Evolutionary conservation across 331 rosid genomes (phyloP), one percentile per base, ranked within the genome.

Genomic region (Spiraea crenata): DNA sequence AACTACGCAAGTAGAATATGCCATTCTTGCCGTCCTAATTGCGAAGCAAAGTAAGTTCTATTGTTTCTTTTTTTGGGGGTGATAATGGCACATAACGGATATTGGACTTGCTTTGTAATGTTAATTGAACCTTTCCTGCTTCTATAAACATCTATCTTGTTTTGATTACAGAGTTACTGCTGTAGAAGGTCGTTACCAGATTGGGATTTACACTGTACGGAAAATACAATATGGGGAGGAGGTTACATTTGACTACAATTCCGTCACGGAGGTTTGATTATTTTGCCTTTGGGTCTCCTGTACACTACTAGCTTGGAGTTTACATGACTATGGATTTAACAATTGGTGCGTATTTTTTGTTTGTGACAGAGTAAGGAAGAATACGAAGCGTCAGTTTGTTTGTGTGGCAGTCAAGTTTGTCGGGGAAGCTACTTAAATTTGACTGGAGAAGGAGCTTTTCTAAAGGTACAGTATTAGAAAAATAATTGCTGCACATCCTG

Each of bases 321-420:
- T 66, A 41, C 71, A 64, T 58, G 17, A 45, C 11, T 31, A 34
- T 49, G 5, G 59, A 16, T 75, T 45, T 68, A 54, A 85, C 78
- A 6, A 63, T 61, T 75, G 63, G 9, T 72, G 38, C 47, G 72
- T 67, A 44, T 76, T 67, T 67, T 54, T 78, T 65, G 31, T 25
- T 62, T 75, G 55, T 65, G 69, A 42, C 81, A 95, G 99, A 95
- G 99, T 79, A 95, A 95, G 89, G 99, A 95, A 76, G 99, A 95
- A 81, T 95, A 95, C 66, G 98, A 91, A 83, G 99, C 96, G 12
- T 95, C 99, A 0, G 99, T 95, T 65, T 95, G 99, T 85, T 85
- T 95, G 82, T 95, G 99, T 82, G 99, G 99, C 56, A 95, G 99
- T 77, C 99, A 89, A 91, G 96, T 91, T 65, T 95, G 99, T 79